Conservation (phyloP, 164 flowering plant species). For the Chimonanthus salicifolius region DNA sequence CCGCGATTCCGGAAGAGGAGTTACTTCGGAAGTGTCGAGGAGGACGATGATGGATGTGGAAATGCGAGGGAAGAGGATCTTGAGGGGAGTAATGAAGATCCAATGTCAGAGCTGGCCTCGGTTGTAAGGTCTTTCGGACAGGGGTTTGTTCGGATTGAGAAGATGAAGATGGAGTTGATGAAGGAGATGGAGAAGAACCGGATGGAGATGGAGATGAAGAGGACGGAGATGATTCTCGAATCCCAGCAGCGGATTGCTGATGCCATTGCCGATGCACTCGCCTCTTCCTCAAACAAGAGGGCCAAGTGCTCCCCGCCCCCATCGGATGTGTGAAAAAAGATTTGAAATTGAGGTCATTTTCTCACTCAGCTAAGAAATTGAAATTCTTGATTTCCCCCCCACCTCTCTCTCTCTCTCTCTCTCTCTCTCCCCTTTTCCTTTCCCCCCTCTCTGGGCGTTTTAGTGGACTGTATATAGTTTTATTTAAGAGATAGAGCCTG, state of each 20-base stretch:
- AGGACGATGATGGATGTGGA: slow-evolving; percentile 21
- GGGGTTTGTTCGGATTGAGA: slow-evolving; percentile 64
- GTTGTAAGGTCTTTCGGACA: slow-evolving; percentile 57
- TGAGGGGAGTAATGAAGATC: slow-evolving; percentile 20
- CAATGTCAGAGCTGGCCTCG: slow-evolving; percentile 39
- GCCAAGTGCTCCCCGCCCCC: slow-evolving; percentile 19
- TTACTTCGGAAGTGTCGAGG: slow-evolving; percentile 15
- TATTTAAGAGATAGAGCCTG: too few species aligned
- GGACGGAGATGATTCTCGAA: slow-evolving; percentile 59
- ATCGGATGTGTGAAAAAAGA: not conserved
- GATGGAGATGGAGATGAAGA: slow-evolving; percentile 77
- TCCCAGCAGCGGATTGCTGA: slow-evolving; percentile 58
- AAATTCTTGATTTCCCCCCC: too few species aligned
- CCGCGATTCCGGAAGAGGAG: slow-evolving; percentile 24
- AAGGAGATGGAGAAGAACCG: slow-evolving; percentile 55
- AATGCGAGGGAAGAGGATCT: slow-evolving; percentile 20
- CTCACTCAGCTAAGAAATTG: not conserved
- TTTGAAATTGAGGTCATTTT: not conserved
- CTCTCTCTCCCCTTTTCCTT: not conserved
- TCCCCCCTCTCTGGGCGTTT: not conserved
- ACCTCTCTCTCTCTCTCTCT: too few species aligned
- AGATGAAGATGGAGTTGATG: slow-evolving; percentile 75
- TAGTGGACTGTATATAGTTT: too few species aligned
- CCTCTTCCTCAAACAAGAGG: slow-evolving; percentile 35
- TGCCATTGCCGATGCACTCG: slow-evolving; percentile 28